A percentile compares a stretch with the other conserved stretches of the same genome.
These are phyloP conservation scores for Backusella tarrabulga DNA, from an alignment of 192 early-diverging fungal genomes.

Conservation along the genomic window DNA sequence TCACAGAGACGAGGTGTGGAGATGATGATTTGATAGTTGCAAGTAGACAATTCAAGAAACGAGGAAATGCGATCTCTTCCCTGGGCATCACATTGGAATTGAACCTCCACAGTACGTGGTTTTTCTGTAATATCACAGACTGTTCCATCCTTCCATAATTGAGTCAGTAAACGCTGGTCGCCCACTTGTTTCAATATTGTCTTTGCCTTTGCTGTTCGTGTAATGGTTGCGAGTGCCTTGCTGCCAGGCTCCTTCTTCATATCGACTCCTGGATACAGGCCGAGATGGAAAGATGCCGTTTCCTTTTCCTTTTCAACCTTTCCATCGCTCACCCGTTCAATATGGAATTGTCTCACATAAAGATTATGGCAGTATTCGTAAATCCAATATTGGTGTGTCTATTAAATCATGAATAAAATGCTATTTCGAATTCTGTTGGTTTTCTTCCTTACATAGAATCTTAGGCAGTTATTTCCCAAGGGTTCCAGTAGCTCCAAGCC, in stretches of 20 bases:
- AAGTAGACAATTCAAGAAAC: conserved; percentile 65
- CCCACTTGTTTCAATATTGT: conserved; percentile 42
- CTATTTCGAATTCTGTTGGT: not conserved
- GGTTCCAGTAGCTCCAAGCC: conserved; percentile 60
- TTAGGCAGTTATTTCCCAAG: conserved; percentile 47
- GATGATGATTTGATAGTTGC: conserved; percentile 78
- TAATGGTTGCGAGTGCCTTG: not conserved
- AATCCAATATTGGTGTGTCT: conserved; percentile 64
- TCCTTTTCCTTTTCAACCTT: conserved; percentile 7
- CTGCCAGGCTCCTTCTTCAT: not conserved
- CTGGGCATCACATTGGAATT: conserved; percentile 76
- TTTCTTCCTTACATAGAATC: conserved; percentile 24
- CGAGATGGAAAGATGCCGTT: conserved; percentile 17
- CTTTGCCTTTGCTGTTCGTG: not conserved
- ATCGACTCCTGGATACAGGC: conserved; percentile 6
- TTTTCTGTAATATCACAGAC: conserved; percentile 71
- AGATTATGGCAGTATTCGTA: conserved; percentile 83
- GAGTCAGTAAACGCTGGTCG: conserved; percentile 61
- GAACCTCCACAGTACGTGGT: conserved; percentile 71
- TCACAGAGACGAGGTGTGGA: conserved; percentile 73
- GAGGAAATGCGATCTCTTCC: conserved; percentile 58
- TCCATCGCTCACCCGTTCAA: conserved; percentile 14
- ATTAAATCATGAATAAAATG: not conserved
- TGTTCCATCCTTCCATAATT: conserved; percentile 73
- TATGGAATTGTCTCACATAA: conserved; percentile 34